A percentile compares a stretch with the other conserved stretches of the same genome.
Evolutionary conservation across 352 stramenopile genomes (phyloP).

Genomic region (Phytophthora litchii): DNA sequence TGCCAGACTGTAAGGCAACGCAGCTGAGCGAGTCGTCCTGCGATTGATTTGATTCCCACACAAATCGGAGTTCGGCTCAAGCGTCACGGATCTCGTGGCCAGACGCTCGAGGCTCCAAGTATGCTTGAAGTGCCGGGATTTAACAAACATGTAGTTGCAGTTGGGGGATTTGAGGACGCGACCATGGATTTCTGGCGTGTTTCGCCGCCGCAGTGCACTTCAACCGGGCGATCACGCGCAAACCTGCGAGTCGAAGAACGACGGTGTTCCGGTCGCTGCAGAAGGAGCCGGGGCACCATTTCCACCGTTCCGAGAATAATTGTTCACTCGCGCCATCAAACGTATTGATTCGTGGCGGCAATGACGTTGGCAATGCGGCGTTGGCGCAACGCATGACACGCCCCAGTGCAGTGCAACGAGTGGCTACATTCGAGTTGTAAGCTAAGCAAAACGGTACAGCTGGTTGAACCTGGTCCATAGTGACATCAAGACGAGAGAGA

Average conservation of each 20-base stretch:
- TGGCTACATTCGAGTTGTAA: slow-evolving; percentile 16
- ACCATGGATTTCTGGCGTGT: background rate
- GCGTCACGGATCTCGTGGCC: no score
- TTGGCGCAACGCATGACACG: slow-evolving; percentile 6
- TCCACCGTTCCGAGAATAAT: background rate
- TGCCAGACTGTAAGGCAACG: background rate
- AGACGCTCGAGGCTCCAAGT: background rate
- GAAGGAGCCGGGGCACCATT: slow-evolving; percentile 12
- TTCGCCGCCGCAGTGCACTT: slow-evolving; percentile 1
- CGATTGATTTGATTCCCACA: slow-evolving; percentile 17
- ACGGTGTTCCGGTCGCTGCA: slow-evolving; percentile 14
- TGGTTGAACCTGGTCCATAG: slow-evolving; percentile 24
- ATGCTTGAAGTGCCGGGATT: slow-evolving; percentile 20
- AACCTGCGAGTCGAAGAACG: slow-evolving; percentile 4
- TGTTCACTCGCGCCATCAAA: background rate
- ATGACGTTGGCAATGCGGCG: background rate
- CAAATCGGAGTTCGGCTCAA: background rate
- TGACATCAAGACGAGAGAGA: slow-evolving; percentile 2
- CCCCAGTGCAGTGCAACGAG: slow-evolving; percentile 9
- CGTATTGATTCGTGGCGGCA: background rate
- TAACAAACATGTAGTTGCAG: slow-evolving; percentile 4
- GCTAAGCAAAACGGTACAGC: slow-evolving; percentile 3
- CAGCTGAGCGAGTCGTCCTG: slow-evolving; percentile 1
- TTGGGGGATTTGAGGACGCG: slow-evolving; percentile 17
- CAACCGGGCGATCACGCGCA: slow-evolving; percentile 16